These are phyloP conservation scores for Fomitopsis palustris DNA, from an alignment of 1,284 basidiomycete genomes.

Conservation along the genomic window DNA sequence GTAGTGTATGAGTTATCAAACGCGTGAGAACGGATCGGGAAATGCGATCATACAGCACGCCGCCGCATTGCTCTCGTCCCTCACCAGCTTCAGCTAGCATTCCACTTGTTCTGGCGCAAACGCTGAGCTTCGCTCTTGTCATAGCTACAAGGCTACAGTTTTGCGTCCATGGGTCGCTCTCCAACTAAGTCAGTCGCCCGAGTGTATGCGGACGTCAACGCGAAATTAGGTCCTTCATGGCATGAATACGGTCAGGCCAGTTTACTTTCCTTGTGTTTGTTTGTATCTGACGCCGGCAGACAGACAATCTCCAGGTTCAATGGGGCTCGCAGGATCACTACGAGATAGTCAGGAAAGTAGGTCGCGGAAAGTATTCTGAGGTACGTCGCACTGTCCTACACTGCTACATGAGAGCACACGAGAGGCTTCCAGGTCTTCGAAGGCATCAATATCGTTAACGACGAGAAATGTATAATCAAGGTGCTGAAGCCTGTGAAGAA, in stretches of 20 bases:
- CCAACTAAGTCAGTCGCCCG: slow-evolving; percentile 69
- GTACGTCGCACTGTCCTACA: slow-evolving; percentile 39
- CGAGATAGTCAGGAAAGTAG: slow-evolving; percentile 96
- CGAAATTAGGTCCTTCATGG: slow-evolving; percentile 71
- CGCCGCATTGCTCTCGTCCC: not conserved
- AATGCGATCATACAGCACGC: not conserved
- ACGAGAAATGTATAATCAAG: slow-evolving; percentile 98
- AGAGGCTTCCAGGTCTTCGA: slow-evolving; percentile 80
- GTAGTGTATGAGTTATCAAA: not conserved
- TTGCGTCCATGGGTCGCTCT: slow-evolving; percentile 55
- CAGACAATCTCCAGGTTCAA: slow-evolving; percentile 89
- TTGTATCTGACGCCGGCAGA: slow-evolving; percentile 21
- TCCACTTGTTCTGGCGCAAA: not conserved
- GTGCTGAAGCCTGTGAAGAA: slow-evolving; percentile 99
- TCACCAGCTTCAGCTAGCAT: not conserved
- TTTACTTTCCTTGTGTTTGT: slow-evolving; percentile 14
- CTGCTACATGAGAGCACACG: not conserved
- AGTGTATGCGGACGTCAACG: slow-evolving; percentile 74
- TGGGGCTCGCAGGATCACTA: slow-evolving; percentile 98
- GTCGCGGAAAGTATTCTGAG: slow-evolving; percentile 95
- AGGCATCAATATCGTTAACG: slow-evolving; percentile 90
- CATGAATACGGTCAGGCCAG: slow-evolving; percentile 68
- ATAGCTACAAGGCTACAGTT: not conserved
- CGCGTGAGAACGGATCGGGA: not conserved
- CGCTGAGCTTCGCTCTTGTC: not conserved